These are phyloP conservation scores for Candida sithepensis DNA, from an alignment of 805 yeast species.

Conservation along the genomic window DNA sequence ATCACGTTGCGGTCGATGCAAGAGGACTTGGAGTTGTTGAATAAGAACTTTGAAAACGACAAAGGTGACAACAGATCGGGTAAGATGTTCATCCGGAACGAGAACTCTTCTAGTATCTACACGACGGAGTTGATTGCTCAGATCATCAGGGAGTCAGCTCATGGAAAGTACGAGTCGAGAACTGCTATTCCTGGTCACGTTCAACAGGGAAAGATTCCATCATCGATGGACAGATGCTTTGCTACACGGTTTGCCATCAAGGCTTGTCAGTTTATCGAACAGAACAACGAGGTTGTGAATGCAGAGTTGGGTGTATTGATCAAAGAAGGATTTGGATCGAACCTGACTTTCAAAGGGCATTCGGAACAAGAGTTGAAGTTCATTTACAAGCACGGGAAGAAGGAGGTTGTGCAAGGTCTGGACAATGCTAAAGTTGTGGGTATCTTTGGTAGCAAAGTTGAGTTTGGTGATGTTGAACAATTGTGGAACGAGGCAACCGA, in stretches of 20 bases:
- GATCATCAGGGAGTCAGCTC: conserved; percentile 59
- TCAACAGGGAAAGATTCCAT: conserved; percentile 81
- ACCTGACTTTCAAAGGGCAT: conserved; percentile 17
- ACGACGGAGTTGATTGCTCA: conserved; percentile 68
- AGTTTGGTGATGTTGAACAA: conserved; percentile 51
- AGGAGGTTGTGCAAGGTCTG: conserved; percentile 32
- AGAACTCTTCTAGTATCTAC: conserved; percentile 64
- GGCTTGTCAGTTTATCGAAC: conserved; percentile 85
- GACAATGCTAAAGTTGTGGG: conserved; percentile 64
- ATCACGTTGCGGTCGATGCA: conserved; percentile 57
- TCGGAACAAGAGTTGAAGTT: conserved; percentile 44
- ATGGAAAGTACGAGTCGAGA: conserved; percentile 68
- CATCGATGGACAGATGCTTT: conserved; percentile 88
- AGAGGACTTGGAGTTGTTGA: conserved; percentile 60
- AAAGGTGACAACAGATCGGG: conserved; percentile 68
- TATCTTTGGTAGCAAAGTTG: conserved; percentile 61
- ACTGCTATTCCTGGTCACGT: conserved; percentile 86
- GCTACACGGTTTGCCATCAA: conserved; percentile 88
- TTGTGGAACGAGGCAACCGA: conserved; percentile 63
- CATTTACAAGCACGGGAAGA: conserved; percentile 46
- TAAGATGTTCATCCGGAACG: conserved; percentile 63
- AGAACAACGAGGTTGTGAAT: conserved; percentile 24
- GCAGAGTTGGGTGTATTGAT: conserved; percentile 8
- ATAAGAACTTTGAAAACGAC: conserved; percentile 55
- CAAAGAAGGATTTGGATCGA: conserved; percentile 24